Conservation (phyloP, 495 filamentous ascomycete genomes). For the Penicillium ucsense region DNA sequence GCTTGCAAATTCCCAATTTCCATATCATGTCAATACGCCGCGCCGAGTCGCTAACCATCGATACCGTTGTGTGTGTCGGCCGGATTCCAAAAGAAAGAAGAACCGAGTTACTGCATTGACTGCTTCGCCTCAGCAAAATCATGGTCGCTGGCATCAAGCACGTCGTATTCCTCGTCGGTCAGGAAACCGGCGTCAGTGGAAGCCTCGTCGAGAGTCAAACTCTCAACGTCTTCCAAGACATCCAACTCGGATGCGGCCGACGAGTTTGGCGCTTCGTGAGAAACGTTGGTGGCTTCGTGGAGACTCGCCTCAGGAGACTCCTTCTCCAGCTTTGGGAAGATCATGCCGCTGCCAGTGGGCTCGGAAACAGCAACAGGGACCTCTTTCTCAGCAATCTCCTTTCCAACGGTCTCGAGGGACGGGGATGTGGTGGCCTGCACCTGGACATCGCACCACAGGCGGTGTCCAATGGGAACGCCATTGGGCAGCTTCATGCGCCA, state of each 20-base stretch:
- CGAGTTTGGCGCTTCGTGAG: conserved; percentile 23
- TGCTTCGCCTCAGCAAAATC: conserved; percentile 52
- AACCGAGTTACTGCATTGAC: conserved; percentile 11
- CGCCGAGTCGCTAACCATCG: background rate
- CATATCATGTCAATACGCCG: conserved; percentile 8
- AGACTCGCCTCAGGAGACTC: conserved; percentile 79
- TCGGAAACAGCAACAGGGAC: conserved; percentile 10
- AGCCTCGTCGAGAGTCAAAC: conserved; percentile 51
- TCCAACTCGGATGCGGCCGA: conserved; percentile 41
- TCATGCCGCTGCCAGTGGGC: conserved; percentile 59
- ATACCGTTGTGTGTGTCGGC: no score
- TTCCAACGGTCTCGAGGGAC: conserved; percentile 13
- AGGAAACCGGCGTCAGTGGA: conserved; percentile 59
- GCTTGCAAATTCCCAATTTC: conserved; percentile 15
- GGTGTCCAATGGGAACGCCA: conserved; percentile 78
- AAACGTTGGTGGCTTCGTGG: conserved; percentile 43
- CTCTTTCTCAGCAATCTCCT: conserved; percentile 8
- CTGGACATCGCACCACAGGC: conserved; percentile 87
- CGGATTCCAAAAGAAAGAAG: background rate
- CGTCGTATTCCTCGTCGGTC: conserved; percentile 96
- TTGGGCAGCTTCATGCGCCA: conserved; percentile 86
- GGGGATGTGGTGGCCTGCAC: conserved; percentile 37
- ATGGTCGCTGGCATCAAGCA: conserved; percentile 91
- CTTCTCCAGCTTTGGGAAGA: conserved; percentile 94
- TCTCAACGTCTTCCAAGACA: conserved; percentile 58